A percentile compares a stretch with the other conserved stretches of the same genome.
phyloP scores from a whole-genome alignment of 208 protist genomes.

The Acanthamoeba castellanii region DNA sequence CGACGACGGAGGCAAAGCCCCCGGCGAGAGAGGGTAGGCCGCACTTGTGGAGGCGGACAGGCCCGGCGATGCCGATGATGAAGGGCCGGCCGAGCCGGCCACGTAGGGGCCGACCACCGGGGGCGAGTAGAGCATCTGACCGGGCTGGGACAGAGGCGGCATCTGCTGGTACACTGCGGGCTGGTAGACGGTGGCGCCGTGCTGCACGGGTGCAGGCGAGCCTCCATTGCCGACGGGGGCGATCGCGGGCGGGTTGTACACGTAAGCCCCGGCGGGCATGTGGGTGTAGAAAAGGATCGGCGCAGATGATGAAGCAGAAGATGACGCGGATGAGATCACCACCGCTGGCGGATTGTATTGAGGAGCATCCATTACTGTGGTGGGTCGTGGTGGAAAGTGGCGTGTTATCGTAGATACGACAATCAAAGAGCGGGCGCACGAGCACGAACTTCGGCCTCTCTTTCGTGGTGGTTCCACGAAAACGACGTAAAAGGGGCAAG shows the following conservation, averaged over 20 bases:
- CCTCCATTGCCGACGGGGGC: neutral
- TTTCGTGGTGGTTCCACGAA: neutral
- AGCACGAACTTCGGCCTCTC: neutral
- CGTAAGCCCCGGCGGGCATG: neutral
- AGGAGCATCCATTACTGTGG: neutral
- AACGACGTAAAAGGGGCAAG: neutral
- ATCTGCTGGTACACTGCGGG: slow-evolving; percentile 25
- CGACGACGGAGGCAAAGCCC: neutral
- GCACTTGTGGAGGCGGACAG: neutral
- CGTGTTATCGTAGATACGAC: neutral
- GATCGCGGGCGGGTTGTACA: neutral
- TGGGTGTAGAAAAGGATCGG: neutral
- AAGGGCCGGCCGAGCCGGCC: neutral
- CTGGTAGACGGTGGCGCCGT: neutral
- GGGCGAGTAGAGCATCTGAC: neutral
- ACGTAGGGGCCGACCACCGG: neutral
- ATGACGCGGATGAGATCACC: too few species aligned
- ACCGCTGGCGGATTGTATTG: neutral
- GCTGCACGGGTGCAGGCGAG: neutral
- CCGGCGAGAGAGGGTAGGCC: neutral
- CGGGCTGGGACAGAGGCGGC: neutral
- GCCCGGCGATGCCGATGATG: neutral
- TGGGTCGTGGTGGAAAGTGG: neutral
- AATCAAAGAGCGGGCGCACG: neutral
- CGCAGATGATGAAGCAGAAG: too few species aligned